These are phyloP conservation scores for Xylariomycetidae sp. DNA, from an alignment of 2,329 filamentous ascomycete species.

Conservation along the genomic window DNA sequence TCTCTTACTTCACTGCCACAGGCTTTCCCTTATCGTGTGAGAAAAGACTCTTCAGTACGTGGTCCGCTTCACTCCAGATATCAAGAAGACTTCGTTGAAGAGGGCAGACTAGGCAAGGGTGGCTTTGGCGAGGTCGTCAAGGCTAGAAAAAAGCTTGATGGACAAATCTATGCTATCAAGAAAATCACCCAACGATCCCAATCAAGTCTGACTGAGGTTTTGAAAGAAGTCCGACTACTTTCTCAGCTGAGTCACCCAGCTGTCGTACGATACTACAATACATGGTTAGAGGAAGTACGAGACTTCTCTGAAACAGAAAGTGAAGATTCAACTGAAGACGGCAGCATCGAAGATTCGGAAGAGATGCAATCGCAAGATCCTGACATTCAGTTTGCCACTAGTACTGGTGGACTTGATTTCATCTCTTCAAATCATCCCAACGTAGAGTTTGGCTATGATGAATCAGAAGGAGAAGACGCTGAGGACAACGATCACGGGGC, in stretches of 20 bases:
- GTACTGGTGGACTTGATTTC: constrained; percentile 82
- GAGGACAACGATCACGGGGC: constrained; percentile 34
- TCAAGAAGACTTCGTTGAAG: constrained; percentile 83
- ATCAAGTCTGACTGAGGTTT: constrained; percentile 72
- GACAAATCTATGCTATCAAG: constrained; percentile 92
- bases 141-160: constrained; percentile 88
- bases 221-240: constrained; percentile 81
- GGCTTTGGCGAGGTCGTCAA: constrained; percentile 97
- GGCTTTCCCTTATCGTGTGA: constrained; percentile 41
- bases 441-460: constrained; percentile 72
- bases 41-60: constrained; percentile 57
- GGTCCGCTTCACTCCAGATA: constrained; percentile 66
- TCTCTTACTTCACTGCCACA: constrained; percentile 38
- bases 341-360: constrained; percentile 31
- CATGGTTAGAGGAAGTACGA: constrained; percentile 78
- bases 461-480: constrained; percentile 35
- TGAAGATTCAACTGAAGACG: constrained; percentile 48
- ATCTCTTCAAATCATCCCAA: constrained; percentile 80
- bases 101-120: constrained; percentile 83
- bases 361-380: constrained; percentile 36
- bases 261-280: constrained; percentile 86
- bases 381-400: constrained; percentile 60
- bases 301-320: constrained; percentile 52
- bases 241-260: constrained; percentile 89
- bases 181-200: constrained; percentile 84